Conservation (phyloP, 768 basidiomycete genomes). For the Lentinula sp. region DNA sequence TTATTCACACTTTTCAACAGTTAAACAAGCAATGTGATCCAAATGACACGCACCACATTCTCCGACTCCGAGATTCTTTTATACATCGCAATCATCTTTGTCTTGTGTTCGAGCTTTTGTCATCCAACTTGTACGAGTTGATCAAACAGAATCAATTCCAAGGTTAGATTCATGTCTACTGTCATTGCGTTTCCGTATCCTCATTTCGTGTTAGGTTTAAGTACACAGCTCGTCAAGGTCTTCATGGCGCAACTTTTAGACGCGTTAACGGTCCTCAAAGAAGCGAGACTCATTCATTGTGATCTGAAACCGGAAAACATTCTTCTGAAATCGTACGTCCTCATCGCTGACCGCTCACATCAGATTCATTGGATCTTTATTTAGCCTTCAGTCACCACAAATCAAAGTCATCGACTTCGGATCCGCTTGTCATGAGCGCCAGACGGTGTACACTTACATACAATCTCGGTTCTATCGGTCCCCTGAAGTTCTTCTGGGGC, state of each 20-base stretch:
- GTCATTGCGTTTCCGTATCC: neutral
- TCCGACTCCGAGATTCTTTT: constrained; percentile 92
- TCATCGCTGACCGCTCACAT: neutral
- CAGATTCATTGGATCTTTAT: constrained; percentile 3
- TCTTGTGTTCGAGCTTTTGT: constrained; percentile 95
- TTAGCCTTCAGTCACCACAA: constrained; percentile 89
- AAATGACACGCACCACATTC: constrained; percentile 92
- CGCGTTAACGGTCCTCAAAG: constrained; percentile 87
- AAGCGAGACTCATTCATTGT: constrained; percentile 94
- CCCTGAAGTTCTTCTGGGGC: constrained; percentile 92
- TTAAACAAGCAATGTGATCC: constrained; percentile 94
- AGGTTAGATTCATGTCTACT: constrained; percentile 31
- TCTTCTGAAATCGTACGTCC: constrained; percentile 80
- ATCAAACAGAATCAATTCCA: constrained; percentile 99
- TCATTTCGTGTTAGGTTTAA: constrained; percentile 32
- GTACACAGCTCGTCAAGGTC: constrained; percentile 96
- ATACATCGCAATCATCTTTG: constrained; percentile 96
- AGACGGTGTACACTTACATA: constrained; percentile 99
- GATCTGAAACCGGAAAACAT: constrained; percentile 99
- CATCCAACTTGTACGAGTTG: constrained; percentile 96
- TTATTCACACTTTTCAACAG: constrained; percentile 31
- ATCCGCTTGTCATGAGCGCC: constrained; percentile 96
- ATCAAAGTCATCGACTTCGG: constrained; percentile 99
- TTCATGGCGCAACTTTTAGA: constrained; percentile 96
- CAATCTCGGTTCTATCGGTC: constrained; percentile 98